These are phyloP conservation scores for Apophysomyces sp. DNA, from an alignment of 371 early-diverging fungal species.

Conservation along the genomic window DNA sequence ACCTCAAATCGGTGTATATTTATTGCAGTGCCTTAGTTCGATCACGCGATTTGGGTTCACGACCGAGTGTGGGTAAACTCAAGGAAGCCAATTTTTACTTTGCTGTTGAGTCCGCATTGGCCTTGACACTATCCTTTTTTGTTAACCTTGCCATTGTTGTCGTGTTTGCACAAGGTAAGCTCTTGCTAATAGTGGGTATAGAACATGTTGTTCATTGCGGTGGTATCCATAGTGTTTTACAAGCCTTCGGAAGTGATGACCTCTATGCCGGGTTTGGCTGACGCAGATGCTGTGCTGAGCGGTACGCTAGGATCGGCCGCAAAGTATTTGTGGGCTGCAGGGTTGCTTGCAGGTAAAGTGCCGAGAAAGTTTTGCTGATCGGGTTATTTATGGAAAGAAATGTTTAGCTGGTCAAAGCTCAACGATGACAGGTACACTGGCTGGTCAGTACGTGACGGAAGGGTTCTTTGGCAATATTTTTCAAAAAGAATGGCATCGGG, in stretches of 20 bases:
- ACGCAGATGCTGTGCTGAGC: slow-evolving; percentile 60
- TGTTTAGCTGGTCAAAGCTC: slow-evolving; percentile 64
- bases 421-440: slow-evolving; percentile 76
- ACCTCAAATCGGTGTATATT: too few species aligned
- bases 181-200: too few species aligned
- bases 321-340: slow-evolving; percentile 66
- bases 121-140: slow-evolving; percentile 64
- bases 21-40: slow-evolving; percentile 63
- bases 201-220: neutral
- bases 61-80: slow-evolving; percentile 44
- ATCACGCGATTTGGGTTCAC: slow-evolving; percentile 55
- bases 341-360: slow-evolving; percentile 57
- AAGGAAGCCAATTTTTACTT: slow-evolving; percentile 71
- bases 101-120: slow-evolving; percentile 61
- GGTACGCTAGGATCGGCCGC: slow-evolving; percentile 58
- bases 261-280: slow-evolving; percentile 49
- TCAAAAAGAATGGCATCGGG: slow-evolving; percentile 68
- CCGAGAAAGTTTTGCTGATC: too few species aligned
- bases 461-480: slow-evolving; percentile 66
- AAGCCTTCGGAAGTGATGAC: slow-evolving; percentile 20
- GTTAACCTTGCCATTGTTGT: slow-evolving; percentile 75
- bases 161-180: slow-evolving; percentile 60
- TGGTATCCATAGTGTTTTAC: slow-evolving; percentile 44
- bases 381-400: too few species aligned
- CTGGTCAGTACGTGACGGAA: slow-evolving; percentile 75